Conservation (phyloP, 2,329 filamentous ascomycete genomes). For the Leptosphaerulina australis region DNA sequence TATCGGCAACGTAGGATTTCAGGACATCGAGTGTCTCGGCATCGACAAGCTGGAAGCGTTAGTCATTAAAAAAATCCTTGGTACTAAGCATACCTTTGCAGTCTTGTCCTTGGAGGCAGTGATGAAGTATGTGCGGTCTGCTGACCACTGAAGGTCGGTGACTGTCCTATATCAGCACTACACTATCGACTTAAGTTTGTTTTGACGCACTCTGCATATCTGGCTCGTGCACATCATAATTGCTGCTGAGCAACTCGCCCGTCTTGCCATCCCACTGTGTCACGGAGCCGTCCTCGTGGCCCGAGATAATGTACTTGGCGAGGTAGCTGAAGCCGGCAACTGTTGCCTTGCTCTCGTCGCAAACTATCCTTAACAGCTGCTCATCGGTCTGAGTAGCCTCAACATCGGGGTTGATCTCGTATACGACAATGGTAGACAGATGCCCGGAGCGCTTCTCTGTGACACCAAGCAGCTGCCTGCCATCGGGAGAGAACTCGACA, state of each 20-base stretch:
- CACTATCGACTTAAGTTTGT: background rate
- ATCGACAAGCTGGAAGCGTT: slow-evolving; percentile 69
- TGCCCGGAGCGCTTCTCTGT: slow-evolving; percentile 99
- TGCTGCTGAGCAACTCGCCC: slow-evolving; percentile 79
- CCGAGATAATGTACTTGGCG: slow-evolving; percentile 94
- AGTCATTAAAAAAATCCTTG: background rate
- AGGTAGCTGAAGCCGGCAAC: slow-evolving; percentile 97
- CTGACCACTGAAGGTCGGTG: slow-evolving; percentile 92
- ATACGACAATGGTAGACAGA: slow-evolving; percentile 89
- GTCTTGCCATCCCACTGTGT: slow-evolving; percentile 91
- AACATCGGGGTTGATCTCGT: slow-evolving; percentile 84
- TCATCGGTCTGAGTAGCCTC: slow-evolving; percentile 85
- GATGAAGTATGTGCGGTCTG: slow-evolving; percentile 96
- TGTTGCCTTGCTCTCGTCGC: slow-evolving; percentile 90
- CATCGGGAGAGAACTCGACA: slow-evolving; percentile 96
- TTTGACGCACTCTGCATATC: slow-evolving; percentile 72
- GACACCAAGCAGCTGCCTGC: slow-evolving; percentile 85
- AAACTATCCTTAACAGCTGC: slow-evolving; percentile 83
- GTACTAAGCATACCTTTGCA: slow-evolving; percentile 69
- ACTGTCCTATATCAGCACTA: slow-evolving; percentile 74
- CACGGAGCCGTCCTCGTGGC: slow-evolving; percentile 94
- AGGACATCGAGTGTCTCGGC: slow-evolving; percentile 85
- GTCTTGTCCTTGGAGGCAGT: slow-evolving; percentile 98
- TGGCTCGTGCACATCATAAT: slow-evolving; percentile 83
- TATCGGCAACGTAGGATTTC: slow-evolving; percentile 91